A percentile compares a stretch with the other conserved stretches of the same genome.
These are phyloP conservation scores for Typha latifolia DNA, from an alignment of 176 grass and related monocot genomes.

Conservation along the genomic window DNA sequence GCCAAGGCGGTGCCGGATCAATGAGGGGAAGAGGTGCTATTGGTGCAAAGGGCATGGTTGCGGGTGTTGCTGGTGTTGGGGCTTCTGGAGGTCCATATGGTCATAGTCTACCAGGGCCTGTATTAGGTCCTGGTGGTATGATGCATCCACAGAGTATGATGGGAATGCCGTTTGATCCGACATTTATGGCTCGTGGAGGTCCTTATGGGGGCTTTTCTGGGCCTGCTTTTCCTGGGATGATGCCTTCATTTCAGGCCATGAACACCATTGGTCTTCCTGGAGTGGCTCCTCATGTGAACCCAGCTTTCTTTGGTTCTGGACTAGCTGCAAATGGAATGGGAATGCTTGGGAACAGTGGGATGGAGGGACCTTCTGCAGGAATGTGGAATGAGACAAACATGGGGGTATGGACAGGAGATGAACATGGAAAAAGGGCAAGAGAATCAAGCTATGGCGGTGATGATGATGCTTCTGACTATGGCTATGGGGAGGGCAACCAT, in stretches of 20 bases:
- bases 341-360: neutral
- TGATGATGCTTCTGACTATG: slow-evolving; percentile 8
- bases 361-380: neutral
- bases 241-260: slow-evolving; percentile 8
- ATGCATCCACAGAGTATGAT: slow-evolving; percentile 9
- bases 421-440: neutral
- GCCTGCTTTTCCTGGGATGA: slow-evolving; percentile 22
- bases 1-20: slow-evolving; percentile 4
- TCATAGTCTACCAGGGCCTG: neutral
- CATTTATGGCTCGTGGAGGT: slow-evolving; percentile 4
- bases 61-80: neutral
- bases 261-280: slow-evolving; percentile 6
- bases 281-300: slow-evolving; percentile 19
- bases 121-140: slow-evolving; percentile 1
- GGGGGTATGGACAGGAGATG: slow-evolving; percentile 17
- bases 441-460: slow-evolving; percentile 13
- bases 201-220: slow-evolving; percentile 1
- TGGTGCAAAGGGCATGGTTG: slow-evolving; percentile 6
- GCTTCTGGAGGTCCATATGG: slow-evolving; percentile 3
- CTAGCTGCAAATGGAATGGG: slow-evolving; percentile 2
- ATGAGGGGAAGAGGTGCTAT: slow-evolving; percentile 10
- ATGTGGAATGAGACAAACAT: slow-evolving; percentile 21
- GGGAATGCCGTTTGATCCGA: slow-evolving; percentile 3
- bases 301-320: slow-evolving; percentile 16
- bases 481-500: slow-evolving; percentile 14